Evolutionary conservation across 2,329 filamentous ascomycete genomes (phyloP), one percentile per base, ranked within the genome.

Genomic region (Penicillium sp.): DNA sequence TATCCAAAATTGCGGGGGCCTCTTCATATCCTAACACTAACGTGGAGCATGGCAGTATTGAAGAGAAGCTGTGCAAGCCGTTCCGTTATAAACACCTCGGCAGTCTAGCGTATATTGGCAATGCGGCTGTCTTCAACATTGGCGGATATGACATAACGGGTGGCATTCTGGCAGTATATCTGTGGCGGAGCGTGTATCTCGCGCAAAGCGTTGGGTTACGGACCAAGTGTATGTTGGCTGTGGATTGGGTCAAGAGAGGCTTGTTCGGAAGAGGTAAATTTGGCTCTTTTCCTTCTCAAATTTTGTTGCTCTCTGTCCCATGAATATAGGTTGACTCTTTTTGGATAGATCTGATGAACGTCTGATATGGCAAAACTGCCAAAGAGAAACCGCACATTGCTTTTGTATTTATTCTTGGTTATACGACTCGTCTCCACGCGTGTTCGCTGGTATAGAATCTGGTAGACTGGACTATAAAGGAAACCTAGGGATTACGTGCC

Each of bases 161-260:
- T 50, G 95, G 95, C 0, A 76, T 99, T 47, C 84, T 96, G 82
- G 95, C 93, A 0, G 93, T 98, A 48, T 99, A 99, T 74, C 85
- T 96, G 31, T 99, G 95, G 95, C 82, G 95, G 60, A 93, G 91
- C 62, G 89, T 97, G 14, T 99, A 99, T 77, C 99, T 99, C 79
- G 92, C 95, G 13, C 91, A 99, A 81, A 96, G 91, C 70, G 95
- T 99, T 47, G 97, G 93, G 75, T 83, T 98, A 57, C 82, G 95
- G 65, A 99, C 95, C 26, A 85, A 93, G 61, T 84, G 91, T 63
- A 77, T 99, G 69, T 81, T 99, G 75, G 92, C 91, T 19, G 97
- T 99, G 95, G 95, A 99, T 74, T 99, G 95, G 95, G 88, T 86
- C 16, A 99, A 98, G 85, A 84, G 96, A 72, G 90, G 91, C 13